phyloP scores from a whole-genome alignment of 2,329 filamentous ascomycete species.

The Epichloe baconii region DNA sequence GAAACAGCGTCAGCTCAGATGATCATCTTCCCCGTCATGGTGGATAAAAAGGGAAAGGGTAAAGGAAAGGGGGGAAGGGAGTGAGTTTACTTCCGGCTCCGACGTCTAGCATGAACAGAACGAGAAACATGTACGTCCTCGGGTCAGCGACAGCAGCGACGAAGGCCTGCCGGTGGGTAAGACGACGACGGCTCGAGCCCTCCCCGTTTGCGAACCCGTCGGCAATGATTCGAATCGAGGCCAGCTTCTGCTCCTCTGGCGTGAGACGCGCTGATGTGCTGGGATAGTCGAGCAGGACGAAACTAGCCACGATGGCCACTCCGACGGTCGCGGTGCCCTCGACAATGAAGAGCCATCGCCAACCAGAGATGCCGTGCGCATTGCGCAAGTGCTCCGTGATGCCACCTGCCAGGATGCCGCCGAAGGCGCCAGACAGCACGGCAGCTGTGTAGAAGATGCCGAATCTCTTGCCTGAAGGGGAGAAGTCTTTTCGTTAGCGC shows the following conservation, averaged over 20 bases:
- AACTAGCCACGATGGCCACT: constrained; percentile 41
- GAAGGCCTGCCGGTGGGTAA: constrained; percentile 4
- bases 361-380: constrained; percentile 20
- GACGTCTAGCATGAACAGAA: constrained; percentile 8
- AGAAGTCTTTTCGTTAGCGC: too few relatives aligned
- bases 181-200: constrained; percentile 8
- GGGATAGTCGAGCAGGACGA: constrained; percentile 54
- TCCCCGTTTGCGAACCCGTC: constrained; percentile 19
- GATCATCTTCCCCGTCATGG: too few relatives aligned
- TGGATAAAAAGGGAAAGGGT: too few relatives aligned
- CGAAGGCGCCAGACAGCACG: constrained; percentile 49
- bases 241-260: constrained; percentile 21
- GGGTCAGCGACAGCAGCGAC: constrained; percentile 18
- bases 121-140: constrained; percentile 5
- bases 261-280: constrained; percentile 48
- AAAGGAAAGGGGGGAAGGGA: too few relatives aligned
- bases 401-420: constrained; percentile 31
- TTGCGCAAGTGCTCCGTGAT: too few relatives aligned
- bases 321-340: constrained; percentile 46
- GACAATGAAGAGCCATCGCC: constrained; percentile 58
- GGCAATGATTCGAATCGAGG: constrained; percentile 3
- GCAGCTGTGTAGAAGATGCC: constrained; percentile 44
- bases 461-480: constrained; percentile 29
- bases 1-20: too few relatives aligned
- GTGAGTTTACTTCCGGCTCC: constrained; percentile 24